Percentiles rank a stretch among this genome's conserved stretches.
phyloP scores from a whole-genome alignment of 768 basidiomycete genomes.

The Naematelia encephala region DNA sequence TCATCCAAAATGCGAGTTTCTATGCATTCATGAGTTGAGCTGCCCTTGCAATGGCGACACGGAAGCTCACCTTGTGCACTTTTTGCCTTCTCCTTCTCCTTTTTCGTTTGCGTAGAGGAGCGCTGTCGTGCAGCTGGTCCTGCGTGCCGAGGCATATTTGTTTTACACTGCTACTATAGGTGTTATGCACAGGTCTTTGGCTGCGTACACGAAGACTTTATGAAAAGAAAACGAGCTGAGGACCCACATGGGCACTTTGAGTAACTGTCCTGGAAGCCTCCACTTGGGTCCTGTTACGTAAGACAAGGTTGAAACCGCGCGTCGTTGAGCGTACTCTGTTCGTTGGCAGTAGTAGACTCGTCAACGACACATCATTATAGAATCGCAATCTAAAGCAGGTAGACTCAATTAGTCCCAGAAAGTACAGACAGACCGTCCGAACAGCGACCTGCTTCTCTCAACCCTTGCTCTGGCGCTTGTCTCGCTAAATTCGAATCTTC shows the following conservation, averaged over 20 bases:
- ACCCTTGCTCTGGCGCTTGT: neutral
- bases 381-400: too few species aligned
- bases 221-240: too few species aligned
- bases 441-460: neutral
- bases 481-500: neutral
- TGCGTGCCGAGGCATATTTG: neutral
- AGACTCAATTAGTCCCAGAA: too few species aligned
- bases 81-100: slow-evolving; percentile 5
- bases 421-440: too few species aligned
- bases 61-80: slow-evolving; percentile 11
- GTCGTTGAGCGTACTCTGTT: too few species aligned
- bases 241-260: neutral
- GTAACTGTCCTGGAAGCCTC: neutral
- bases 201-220: too few species aligned
- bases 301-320: neutral
- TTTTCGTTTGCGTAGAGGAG: slow-evolving; percentile 20
- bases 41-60: neutral
- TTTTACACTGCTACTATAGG: neutral
- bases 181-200: too few species aligned
- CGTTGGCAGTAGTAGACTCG: too few species aligned
- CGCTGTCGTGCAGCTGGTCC: slow-evolving; percentile 16
- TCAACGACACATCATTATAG: too few species aligned
- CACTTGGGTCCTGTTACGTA: neutral
- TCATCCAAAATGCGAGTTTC: neutral
- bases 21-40: neutral